phyloP scores from a whole-genome alignment of 768 basidiomycete genomes.

The Panellus pusillus region DNA sequence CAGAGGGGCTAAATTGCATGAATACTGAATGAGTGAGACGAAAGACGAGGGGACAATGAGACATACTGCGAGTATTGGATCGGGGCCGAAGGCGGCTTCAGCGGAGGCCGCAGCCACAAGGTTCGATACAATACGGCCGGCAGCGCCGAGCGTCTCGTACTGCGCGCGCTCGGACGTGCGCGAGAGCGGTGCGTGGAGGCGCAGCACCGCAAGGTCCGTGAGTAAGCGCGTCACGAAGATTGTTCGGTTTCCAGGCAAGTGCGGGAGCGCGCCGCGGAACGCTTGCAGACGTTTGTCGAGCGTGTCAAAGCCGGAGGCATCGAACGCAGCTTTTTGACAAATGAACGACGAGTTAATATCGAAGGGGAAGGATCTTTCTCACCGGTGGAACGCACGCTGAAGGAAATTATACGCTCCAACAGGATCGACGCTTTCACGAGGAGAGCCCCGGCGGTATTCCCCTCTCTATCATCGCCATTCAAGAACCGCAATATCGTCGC shows the following conservation, averaged over 20 bases:
- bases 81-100: too few species aligned
- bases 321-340: background rate
- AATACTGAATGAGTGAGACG: too few species aligned
- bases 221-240: slow-evolving; percentile 2
- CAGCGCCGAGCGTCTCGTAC: background rate
- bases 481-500: slow-evolving; percentile 7
- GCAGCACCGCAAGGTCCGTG: slow-evolving; percentile 1
- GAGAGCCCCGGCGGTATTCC: background rate
- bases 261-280: background rate
- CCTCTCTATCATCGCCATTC: background rate
- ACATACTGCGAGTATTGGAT: too few species aligned
- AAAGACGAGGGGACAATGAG: too few species aligned
- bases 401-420: slow-evolving; percentile 1
- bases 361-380: too few species aligned
- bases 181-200: slow-evolving; percentile 1
- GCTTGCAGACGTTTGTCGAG: background rate
- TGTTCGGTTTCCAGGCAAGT: background rate
- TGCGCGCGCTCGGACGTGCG: background rate
- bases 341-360: background rate
- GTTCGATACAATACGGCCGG: too few species aligned
- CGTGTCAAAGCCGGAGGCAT: background rate
- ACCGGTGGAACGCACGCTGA: background rate
- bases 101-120: too few species aligned
- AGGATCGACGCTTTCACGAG: slow-evolving; percentile 8
- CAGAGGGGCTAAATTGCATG: too few species aligned